Percentiles rank a stretch among this genome's conserved stretches.
These are phyloP conservation scores for Suillus paluster DNA, from an alignment of 768 basidiomycete genomes.

Conservation along the genomic window DNA sequence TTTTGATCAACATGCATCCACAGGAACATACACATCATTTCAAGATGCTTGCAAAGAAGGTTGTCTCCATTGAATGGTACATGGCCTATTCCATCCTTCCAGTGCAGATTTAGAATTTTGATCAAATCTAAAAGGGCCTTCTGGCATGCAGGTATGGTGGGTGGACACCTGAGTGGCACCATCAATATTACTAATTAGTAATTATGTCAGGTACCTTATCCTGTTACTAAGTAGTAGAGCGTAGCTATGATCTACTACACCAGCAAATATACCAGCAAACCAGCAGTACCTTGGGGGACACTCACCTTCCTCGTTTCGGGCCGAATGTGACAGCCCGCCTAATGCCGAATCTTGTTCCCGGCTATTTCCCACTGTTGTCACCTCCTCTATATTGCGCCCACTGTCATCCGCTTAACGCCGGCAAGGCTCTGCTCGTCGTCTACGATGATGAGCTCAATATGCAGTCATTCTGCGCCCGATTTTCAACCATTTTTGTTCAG, in stretches of 20 bases:
- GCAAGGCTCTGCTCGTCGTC: conserved; percentile 1
- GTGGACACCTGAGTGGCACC: conserved; percentile 2
- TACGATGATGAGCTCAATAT: conserved; percentile 1
- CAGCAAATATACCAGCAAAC: conserved; percentile 5
- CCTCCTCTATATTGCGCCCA: background rate
- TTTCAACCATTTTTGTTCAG: background rate
- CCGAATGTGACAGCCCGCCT: background rate
- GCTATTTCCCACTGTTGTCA: background rate
- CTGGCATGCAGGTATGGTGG: too few relatives aligned
- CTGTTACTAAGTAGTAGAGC: background rate
- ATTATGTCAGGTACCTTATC: background rate
- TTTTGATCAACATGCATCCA: too few relatives aligned
- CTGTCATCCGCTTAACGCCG: too few relatives aligned
- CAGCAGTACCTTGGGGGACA: conserved; percentile 1
- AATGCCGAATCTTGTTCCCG: background rate
- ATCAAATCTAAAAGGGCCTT: too few relatives aligned
- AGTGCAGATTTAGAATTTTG: too few relatives aligned
- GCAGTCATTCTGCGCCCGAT: background rate
- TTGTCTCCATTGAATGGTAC: too few relatives aligned
- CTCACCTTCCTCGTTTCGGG: background rate
- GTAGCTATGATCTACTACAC: background rate
- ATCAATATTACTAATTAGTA: background rate
- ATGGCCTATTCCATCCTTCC: too few relatives aligned
- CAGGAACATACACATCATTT: too few relatives aligned
- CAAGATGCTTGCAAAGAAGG: too few relatives aligned